Base-by-base conservation (phyloP, 805 yeast species). In the Metschnikowia koreensis region DNA sequence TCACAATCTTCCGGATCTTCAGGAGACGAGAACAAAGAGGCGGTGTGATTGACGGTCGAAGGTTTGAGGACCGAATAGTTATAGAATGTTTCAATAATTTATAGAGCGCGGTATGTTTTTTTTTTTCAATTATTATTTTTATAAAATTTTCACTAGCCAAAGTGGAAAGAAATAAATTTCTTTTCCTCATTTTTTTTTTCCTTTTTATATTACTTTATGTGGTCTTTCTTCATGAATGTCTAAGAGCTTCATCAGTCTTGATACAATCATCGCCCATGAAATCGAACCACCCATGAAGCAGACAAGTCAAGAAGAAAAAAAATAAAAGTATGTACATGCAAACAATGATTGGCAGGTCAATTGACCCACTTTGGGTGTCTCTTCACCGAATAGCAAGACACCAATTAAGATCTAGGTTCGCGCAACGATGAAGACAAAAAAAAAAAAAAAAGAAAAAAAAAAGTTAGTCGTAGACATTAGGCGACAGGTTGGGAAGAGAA, bases 241-340 rank as follows among this genome's bases (percentile, higher is more conserved):
- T 41, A 7, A 27, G 7, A n/a, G 22, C 36, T 41, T 12, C 11
- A 10, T 41, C 22, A 11, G 16, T 28, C 36, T 41, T 10, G 8
- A 27, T 22, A 5, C 29, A 12, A 17, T 17, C 10, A 15, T 39
- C 17, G 13, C n/a, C n/a, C 27, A 16, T 39, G 28, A 9, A 17
- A 39, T 39, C 22, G 29, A 22, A 22, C 29, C 13, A 12, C 28
- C 12, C 12, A 17, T 8, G n/a, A 37, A n/a, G 36, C 17, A 41
- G 28, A 12, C 34, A 11, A 16, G 17, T 47, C 42, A 36, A 47
- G 37, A 36, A 47, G 37, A 22, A 46, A 17, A 50, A 44, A 46
- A 44, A 28, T 8, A 38, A 46, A 34, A 37, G 39, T 52, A 50
- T 50, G 37, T 52, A 52, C 56, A 53, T 47, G 51, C 54, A 43